Conservation (phyloP, 2,329 filamentous ascomycete genomes). For the Davidsoniella neocaledoniae region DNA sequence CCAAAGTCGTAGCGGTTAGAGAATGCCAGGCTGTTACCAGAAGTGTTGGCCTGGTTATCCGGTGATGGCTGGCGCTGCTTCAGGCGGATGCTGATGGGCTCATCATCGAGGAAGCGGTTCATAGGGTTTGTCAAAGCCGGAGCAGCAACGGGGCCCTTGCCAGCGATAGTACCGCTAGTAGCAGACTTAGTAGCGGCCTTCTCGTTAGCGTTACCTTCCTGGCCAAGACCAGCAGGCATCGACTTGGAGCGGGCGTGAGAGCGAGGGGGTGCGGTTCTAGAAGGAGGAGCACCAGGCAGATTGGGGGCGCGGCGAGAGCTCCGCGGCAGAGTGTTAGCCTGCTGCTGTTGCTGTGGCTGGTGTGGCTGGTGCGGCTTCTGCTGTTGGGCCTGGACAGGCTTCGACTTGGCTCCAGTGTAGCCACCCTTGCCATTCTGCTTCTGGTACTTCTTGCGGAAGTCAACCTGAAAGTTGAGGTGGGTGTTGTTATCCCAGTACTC, state of each 20-base stretch:
- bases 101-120: slow-evolving; percentile 38
- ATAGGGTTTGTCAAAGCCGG: slow-evolving; percentile 3
- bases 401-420: slow-evolving; percentile 20
- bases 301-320: slow-evolving; percentile 39
- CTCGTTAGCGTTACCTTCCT: slow-evolving; percentile 24
- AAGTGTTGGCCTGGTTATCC: slow-evolving; percentile 7
- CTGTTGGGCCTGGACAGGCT: slow-evolving; percentile 9
- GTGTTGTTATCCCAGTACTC: slow-evolving; percentile 96
- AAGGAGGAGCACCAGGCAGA: not conserved
- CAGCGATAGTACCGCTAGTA: slow-evolving; percentile 26
- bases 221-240: slow-evolving; percentile 41
- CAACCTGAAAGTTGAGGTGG: slow-evolving; percentile 76
- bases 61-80: slow-evolving; percentile 42
- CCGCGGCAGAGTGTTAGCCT: slow-evolving; percentile 34
- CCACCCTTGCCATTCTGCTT: slow-evolving; percentile 41
- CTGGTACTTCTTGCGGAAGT: slow-evolving; percentile 69
- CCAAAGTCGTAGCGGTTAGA: slow-evolving; percentile 92
- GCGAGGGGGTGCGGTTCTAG: slow-evolving; percentile 4
- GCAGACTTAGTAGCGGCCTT: not conserved
- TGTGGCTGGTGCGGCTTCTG: not conserved
- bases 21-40: slow-evolving; percentile 36
- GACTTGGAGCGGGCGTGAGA: slow-evolving; percentile 31
- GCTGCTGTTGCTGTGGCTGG: not conserved
- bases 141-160: not conserved
- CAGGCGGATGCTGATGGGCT: slow-evolving; percentile 43